Conservation (phyloP, 176 grass and related monocot species). For the Panicum miliaceum region DNA sequence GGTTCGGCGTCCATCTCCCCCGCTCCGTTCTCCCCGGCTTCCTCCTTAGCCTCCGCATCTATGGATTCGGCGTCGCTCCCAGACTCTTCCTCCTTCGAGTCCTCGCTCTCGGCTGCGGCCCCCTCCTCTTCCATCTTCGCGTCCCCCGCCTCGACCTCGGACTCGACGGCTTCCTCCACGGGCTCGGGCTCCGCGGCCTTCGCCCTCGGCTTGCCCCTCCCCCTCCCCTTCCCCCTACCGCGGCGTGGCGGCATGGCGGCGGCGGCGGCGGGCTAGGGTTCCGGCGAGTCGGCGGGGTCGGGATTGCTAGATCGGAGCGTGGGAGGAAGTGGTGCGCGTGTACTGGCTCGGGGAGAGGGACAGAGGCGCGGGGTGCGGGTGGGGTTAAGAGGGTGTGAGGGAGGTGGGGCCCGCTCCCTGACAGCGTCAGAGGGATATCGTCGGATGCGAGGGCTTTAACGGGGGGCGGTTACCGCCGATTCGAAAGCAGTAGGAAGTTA, state of each 20-base stretch:
- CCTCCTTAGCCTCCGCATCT: conserved; percentile 45
- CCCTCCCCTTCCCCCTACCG: conserved; percentile 23
- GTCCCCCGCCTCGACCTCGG: conserved; percentile 31
- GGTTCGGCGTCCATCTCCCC: conserved; percentile 34
- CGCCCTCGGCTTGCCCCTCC: conserved; percentile 7
- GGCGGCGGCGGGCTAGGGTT: conserved; percentile 57
- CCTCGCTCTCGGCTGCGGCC: conserved; percentile 12
- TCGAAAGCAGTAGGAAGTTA: conserved; percentile 15
- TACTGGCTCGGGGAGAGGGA: conserved; percentile 8
- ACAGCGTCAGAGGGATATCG: conserved; percentile 16
- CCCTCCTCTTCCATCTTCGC: conserved; percentile 38
- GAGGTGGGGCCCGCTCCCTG: conserved; percentile 15
- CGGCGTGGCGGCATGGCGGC: conserved; percentile 53
- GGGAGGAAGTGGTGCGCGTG: conserved; percentile 32
- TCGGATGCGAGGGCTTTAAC: conserved; percentile 30
- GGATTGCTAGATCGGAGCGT: conserved; percentile 43
- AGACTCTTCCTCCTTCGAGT: conserved; percentile 15
- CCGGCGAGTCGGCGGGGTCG: conserved; percentile 41
- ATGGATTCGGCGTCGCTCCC: conserved; percentile 39
- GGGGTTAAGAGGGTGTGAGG: conserved; percentile 19
- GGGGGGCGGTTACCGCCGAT: conserved; percentile 17
- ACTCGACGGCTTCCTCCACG: conserved; percentile 33
- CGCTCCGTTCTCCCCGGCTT: conserved; percentile 20
- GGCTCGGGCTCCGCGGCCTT: conserved; percentile 22
- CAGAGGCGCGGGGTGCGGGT: not conserved